Percentiles rank a stretch among this genome's conserved stretches.
Conservation (phyloP, 306 rosid species). For the Mucuna pruriens region DNA sequence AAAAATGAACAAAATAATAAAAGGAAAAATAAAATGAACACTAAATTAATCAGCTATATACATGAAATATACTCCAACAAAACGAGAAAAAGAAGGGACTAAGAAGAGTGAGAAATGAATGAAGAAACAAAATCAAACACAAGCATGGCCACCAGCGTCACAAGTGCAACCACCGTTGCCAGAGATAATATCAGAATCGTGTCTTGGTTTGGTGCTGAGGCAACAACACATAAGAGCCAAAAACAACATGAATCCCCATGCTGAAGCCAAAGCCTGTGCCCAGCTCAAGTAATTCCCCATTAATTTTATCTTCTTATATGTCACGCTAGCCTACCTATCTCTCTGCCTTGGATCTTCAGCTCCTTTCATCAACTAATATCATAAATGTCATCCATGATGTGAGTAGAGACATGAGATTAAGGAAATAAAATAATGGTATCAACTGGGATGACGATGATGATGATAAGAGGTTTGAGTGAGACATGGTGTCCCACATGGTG, state of each 20-base stretch:
- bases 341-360: neutral
- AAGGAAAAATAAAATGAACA: neutral
- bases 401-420: neutral
- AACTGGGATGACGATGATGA: neutral
- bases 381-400: neutral
- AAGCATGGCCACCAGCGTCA: constrained; percentile 65
- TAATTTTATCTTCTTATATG: neutral
- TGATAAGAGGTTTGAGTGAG: constrained; percentile 31
- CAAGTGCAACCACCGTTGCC: constrained; percentile 66
- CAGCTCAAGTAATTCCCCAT: constrained; percentile 54
- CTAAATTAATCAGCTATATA: neutral
- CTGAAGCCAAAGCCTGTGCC: constrained; percentile 69
- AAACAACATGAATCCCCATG: constrained; percentile 70
- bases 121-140: constrained; percentile 29
- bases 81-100: neutral
- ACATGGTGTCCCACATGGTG: constrained; percentile 41
- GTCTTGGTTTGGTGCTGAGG: constrained; percentile 71
- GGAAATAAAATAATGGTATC: constrained; percentile 33
- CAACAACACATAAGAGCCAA: constrained; percentile 77
- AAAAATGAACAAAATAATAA: neutral
- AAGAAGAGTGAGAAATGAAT: neutral
- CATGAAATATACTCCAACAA: constrained; percentile 2
- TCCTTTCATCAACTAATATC: constrained; percentile 12
- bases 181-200: constrained; percentile 34
- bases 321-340: neutral